Evolutionary conservation across 164 flowering plant genomes (phyloP).

Genomic region (Platanus orientalis): DNA sequence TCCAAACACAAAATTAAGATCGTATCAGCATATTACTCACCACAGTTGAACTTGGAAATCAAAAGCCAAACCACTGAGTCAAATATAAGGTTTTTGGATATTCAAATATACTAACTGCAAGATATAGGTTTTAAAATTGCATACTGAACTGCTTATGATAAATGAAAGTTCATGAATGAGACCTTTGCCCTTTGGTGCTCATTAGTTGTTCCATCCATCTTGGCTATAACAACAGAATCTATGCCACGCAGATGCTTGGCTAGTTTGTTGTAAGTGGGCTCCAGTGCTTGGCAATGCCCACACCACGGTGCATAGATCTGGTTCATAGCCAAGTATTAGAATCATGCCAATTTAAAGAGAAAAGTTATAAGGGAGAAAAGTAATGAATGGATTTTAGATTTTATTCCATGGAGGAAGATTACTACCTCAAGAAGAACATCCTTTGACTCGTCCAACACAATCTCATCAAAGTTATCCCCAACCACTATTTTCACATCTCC

Average conservation of each 20-base stretch:
- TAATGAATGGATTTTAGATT: neutral
- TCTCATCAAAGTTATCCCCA: conserved; percentile 86
- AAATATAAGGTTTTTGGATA: neutral
- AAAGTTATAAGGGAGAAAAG: neutral
- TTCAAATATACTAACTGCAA: neutral
- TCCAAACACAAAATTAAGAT: too few species aligned
- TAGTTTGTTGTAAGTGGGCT: conserved; percentile 88
- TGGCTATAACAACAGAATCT: conserved; percentile 82
- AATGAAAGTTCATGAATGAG: conserved; percentile 1
- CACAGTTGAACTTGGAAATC: neutral
- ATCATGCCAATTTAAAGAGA: conserved; percentile 1
- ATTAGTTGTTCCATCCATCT: conserved; percentile 97
- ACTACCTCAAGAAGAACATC: conserved; percentile 98
- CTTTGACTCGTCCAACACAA: conserved; percentile 93
- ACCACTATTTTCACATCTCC: conserved; percentile 89
- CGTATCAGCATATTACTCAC: neutral
- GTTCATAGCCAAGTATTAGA: conserved; percentile 4
- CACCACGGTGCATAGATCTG: conserved; percentile 99
- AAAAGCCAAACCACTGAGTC: neutral
- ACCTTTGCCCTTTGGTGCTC: conserved; percentile 96
- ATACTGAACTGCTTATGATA: neutral
- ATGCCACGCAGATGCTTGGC: conserved; percentile 78
- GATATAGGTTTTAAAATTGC: neutral
- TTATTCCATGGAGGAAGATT: neutral
- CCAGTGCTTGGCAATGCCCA: conserved; percentile 92